Percentiles rank a stretch among this genome's conserved stretches.
phyloP scores from a whole-genome alignment of 2,329 filamentous ascomycete genomes.

The Cylindrodendrum hubeiense region DNA sequence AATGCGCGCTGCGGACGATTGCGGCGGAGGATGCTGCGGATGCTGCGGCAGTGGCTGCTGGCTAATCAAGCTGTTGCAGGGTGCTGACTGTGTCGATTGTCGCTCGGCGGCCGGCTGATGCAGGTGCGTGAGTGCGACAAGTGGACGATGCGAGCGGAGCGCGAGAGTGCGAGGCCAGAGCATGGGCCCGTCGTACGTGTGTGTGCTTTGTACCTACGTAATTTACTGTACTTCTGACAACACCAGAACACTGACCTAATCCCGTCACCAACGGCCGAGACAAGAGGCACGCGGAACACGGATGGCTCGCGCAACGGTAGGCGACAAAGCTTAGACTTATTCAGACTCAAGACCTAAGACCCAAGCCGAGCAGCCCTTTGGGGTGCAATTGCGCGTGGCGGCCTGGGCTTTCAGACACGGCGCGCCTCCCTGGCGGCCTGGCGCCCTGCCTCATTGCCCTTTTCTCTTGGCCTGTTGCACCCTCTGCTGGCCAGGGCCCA shows the following conservation, averaged over 20 bases:
- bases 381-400: background rate
- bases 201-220: slow-evolving; percentile 9
- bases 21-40: slow-evolving; percentile 8
- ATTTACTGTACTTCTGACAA: slow-evolving; percentile 20
- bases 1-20: background rate
- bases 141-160: slow-evolving; percentile 5
- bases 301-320: background rate
- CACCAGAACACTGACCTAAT: slow-evolving; percentile 5
- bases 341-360: background rate
- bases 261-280: slow-evolving; percentile 16
- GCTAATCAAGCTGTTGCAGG: background rate
- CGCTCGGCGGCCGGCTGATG: background rate
- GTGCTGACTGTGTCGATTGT: slow-evolving; percentile 13
- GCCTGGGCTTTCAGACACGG: slow-evolving; percentile 27
- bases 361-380: background rate
- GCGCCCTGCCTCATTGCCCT: slow-evolving; percentile 29
- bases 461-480: slow-evolving; percentile 11
- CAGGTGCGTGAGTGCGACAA: background rate
- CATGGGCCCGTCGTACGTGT: slow-evolving; percentile 20
- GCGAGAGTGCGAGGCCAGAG: slow-evolving; percentile 9
- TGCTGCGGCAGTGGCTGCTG: slow-evolving; percentile 12
- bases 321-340: background rate
- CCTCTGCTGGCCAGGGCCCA: slow-evolving; percentile 10
- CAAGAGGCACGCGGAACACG: slow-evolving; percentile 9
- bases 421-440: slow-evolving; percentile 19